Percentiles rank a stretch among this genome's conserved stretches.
Conservation (phyloP, 2,329 filamentous ascomycete genomes). For the Phoma herbarum region DNA sequence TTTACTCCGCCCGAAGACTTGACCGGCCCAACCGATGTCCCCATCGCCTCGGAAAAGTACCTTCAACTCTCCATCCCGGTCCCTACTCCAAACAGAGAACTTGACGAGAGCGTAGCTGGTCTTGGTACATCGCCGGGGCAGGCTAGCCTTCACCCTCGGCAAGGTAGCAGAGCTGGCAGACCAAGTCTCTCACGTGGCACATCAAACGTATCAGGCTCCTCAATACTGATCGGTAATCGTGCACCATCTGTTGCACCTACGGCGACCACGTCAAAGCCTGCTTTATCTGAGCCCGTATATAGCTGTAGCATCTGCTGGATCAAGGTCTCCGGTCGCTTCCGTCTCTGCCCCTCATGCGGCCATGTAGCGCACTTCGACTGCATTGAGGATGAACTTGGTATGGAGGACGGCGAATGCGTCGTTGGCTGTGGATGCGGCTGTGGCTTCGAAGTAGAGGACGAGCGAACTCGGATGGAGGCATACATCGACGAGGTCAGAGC, state of each 20-base stretch:
- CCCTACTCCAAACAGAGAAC: conserved; percentile 29
- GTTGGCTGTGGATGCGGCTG: conserved; percentile 44
- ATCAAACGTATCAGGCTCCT: conserved; percentile 40
- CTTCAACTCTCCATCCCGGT: conserved; percentile 43
- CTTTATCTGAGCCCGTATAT: conserved; percentile 35
- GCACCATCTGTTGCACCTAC: conserved; percentile 20
- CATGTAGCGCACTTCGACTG: conserved; percentile 51
- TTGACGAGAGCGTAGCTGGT: conserved; percentile 31
- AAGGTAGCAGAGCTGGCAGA: conserved; percentile 22
- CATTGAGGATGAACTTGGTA: conserved; percentile 37
- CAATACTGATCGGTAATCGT: conserved; percentile 27
- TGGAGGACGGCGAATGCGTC: conserved; percentile 42
- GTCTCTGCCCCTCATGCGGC: conserved; percentile 48
- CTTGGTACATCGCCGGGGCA: conserved; percentile 31
- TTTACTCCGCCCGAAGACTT: conserved; percentile 29
- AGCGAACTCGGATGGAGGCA: conserved; percentile 39
- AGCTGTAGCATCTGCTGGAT: conserved; percentile 53
- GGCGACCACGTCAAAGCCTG: conserved; percentile 21
- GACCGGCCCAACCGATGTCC: conserved; percentile 25
- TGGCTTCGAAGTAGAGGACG: conserved; percentile 39
- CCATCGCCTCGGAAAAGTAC: conserved; percentile 39
- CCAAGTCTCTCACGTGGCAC: conserved; percentile 40
- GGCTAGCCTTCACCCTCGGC: conserved; percentile 28
- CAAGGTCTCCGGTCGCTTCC: conserved; percentile 47
- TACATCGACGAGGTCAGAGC: conserved; percentile 42